A percentile compares a stretch with the other conserved stretches of the same genome.
Conservation (phyloP, 306 rosid genomes). For the Prunus padus region DNA sequence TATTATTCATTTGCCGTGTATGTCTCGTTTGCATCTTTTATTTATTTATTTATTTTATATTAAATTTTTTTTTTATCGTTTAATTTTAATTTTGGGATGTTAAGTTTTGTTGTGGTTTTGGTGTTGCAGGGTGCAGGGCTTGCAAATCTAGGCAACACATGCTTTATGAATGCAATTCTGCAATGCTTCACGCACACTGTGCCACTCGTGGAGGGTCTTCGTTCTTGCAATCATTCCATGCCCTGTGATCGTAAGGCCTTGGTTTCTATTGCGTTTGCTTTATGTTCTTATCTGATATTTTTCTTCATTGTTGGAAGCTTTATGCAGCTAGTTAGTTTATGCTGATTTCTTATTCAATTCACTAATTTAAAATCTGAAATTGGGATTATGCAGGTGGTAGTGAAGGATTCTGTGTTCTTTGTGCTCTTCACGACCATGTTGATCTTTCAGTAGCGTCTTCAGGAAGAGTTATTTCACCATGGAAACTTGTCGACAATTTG, state of each 20-base stretch:
- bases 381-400: constrained; percentile 48
- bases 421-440: constrained; percentile 57
- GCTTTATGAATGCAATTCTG: constrained; percentile 74
- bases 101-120: constrained; percentile 13
- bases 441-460: constrained; percentile 43
- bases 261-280: background rate
- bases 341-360: background rate
- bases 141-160: constrained; percentile 75
- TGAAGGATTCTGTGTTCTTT: constrained; percentile 62
- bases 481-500: constrained; percentile 58
- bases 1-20: no score
- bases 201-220: constrained; percentile 64
- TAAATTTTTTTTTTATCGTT: background rate
- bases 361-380: background rate
- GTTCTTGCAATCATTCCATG: constrained; percentile 35
- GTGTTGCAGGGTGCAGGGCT: constrained; percentile 81
- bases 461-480: constrained; percentile 54
- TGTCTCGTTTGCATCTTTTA: no score
- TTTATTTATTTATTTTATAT: no score
- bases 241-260: constrained; percentile 46
- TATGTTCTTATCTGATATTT: background rate
- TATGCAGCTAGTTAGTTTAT: background rate
- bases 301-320: background rate
- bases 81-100: constrained; percentile 1
- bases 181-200: constrained; percentile 94